Evolutionary conservation across 495 filamentous ascomycete species (phyloP), one percentile per base, ranked within the genome.

Genomic region (Talaromyces liani): DNA sequence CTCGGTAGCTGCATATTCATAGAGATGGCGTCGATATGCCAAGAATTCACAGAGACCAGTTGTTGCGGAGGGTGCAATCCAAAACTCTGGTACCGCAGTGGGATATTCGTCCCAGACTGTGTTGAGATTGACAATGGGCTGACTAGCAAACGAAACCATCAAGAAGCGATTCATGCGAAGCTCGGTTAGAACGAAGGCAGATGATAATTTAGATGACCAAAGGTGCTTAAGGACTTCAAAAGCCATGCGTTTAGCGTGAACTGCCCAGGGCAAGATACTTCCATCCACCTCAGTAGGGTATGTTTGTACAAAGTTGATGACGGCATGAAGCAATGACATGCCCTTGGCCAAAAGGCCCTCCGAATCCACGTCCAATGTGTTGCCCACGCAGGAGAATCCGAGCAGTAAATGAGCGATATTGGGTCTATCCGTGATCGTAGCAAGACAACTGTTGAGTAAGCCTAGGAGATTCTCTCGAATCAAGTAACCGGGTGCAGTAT

Each of bases 341-440:
- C 84, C 80, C 20, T 82, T 71, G 36, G 84, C 81, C 67, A 96
- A 92, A 6, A 86, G 70, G 33, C 91, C 80, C 27, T 83, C 79
- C 0, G 83, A 69, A 53, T 86, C 75, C 25, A 94, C 74, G 58
- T 82, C 84, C 18, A 97, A 75, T n/a, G 79, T 77, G 58, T 82
- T 82, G 22, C 86, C 80, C 25, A 84, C 81, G 67, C 91, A 93
- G 33, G 80, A 79, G 70, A 99, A 97, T 0, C 94, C 94, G 22
- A 99, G 88, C 20, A 99, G 75, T 51, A 94, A 79, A 73, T 99
- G 94, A 3, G 93, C 93, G 55, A 98, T 85, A 16, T 87, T 93
- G 4, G 93, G 92, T 54, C 81, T 75, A 67, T 88, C 84, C 29
- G 87, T 85, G 29, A 87, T 84, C 18, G 87, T 83, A 47, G 79